Evolutionary conservation across 768 basidiomycete genomes (phyloP).

Genomic region (Calocera viscosa): DNA sequence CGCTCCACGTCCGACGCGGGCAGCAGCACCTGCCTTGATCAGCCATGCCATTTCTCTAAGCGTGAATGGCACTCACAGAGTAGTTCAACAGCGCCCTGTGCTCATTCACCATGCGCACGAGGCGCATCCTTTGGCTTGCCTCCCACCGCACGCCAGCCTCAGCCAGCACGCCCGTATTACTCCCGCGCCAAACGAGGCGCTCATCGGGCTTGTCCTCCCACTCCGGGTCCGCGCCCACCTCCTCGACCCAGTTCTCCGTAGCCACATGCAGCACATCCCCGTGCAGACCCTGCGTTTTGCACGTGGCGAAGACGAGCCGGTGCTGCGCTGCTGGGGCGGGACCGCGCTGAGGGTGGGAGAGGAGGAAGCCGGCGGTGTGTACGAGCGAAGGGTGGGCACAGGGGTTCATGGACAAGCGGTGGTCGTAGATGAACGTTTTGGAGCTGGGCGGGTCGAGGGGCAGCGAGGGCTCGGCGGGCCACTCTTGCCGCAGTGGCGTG

Average conservation of each 20-base stretch:
- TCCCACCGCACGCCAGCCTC: conserved; percentile 34
- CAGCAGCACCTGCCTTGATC: conserved; percentile 16
- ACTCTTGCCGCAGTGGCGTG: neutral
- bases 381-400: conserved; percentile 35
- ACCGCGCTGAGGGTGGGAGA: neutral
- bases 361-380: conserved; percentile 39
- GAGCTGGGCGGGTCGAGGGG: neutral
- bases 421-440: conserved; percentile 38
- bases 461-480: neutral
- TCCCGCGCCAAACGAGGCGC: conserved; percentile 58
- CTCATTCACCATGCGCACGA: conserved; percentile 31
- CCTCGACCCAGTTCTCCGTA: conserved; percentile 38
- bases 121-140: conserved; percentile 37
- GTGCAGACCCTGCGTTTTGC: conserved; percentile 39
- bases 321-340: conserved; percentile 33
- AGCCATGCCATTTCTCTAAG: conserved; percentile 27
- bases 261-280: conserved; percentile 43
- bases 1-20: neutral
- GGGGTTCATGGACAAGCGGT: conserved; percentile 38
- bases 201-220: conserved; percentile 56
- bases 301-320: conserved; percentile 37
- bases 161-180: conserved; percentile 52
- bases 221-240: conserved; percentile 27
- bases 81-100: too few species aligned
- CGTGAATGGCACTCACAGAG: neutral